These are phyloP conservation scores for Tylopilus rubrobrunneus DNA, from an alignment of 768 basidiomycete genomes.

Conservation along the genomic window DNA sequence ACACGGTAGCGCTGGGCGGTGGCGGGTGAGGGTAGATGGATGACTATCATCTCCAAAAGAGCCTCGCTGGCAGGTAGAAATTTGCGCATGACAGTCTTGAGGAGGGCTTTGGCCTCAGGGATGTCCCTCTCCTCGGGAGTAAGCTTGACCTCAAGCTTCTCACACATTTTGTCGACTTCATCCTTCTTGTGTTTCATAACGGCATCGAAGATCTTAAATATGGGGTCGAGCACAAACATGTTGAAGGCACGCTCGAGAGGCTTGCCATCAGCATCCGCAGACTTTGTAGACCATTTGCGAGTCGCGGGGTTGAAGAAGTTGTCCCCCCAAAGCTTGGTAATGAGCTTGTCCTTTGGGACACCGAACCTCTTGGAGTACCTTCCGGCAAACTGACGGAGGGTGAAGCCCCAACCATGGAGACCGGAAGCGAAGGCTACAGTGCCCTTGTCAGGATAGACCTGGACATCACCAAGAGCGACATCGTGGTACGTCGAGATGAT, in stretches of 20 bases:
- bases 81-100: constrained; percentile 98
- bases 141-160: constrained; percentile 95
- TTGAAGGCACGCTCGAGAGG: constrained; percentile 98
- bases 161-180: constrained; percentile 72
- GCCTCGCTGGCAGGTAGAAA: constrained; percentile 99
- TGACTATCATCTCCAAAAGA: constrained; percentile 99
- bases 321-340: constrained; percentile 97
- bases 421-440: constrained; percentile 99
- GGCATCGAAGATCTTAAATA: constrained; percentile 96
- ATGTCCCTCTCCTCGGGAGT: constrained; percentile 84
- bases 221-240: constrained; percentile 96
- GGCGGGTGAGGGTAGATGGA: constrained; percentile 95
- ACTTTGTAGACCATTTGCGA: constrained; percentile 90
- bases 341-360: constrained; percentile 98
- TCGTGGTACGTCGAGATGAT: constrained; percentile 98
- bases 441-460: constrained; percentile 97
- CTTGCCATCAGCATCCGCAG: constrained; percentile 75
- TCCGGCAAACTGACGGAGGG: constrained; percentile 92
- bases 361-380: constrained; percentile 99
- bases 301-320: constrained; percentile 98
- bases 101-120: constrained; percentile 84
- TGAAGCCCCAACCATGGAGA: constrained; percentile 99
- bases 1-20: constrained; percentile 99
- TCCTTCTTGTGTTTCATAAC: constrained; percentile 99
- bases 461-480: constrained; percentile 90